Conservation (phyloP, 768 basidiomycete species). For the Termitomyces sp. region DNA sequence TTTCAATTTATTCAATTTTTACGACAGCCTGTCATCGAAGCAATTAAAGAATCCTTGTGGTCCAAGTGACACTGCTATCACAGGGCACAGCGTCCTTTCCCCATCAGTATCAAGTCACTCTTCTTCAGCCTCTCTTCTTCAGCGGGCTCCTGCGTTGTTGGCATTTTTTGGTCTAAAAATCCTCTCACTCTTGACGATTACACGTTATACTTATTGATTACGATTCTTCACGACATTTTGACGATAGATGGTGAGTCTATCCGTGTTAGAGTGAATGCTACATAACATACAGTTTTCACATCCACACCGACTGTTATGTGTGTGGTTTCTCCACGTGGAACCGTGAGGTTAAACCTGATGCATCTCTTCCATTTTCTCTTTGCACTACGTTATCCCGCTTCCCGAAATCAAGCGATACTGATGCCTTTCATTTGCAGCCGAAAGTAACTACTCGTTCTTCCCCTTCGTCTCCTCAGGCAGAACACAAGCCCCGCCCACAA, state of each 20-base stretch:
- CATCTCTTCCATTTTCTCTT: constrained; percentile 23
- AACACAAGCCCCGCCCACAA: constrained; percentile 34
- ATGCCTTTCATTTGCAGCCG: constrained; percentile 32
- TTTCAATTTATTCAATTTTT: not conserved
- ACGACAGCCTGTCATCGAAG: not conserved
- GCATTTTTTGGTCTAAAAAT: not conserved
- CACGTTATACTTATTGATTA: not conserved
- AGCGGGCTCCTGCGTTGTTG: not conserved
- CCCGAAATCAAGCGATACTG: constrained; percentile 34
- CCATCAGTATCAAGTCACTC: not conserved
- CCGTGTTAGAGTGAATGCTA: not conserved
- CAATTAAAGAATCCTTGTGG: not conserved
- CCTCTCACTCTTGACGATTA: not conserved
- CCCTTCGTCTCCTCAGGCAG: constrained; percentile 44
- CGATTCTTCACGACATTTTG: constrained; percentile 4
- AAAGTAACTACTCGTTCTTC: constrained; percentile 40
- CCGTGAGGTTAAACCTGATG: constrained; percentile 17
- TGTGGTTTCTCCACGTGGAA: constrained; percentile 13
- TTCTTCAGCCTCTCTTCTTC: not conserved
- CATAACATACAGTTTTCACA: not conserved
- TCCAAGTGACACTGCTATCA: constrained; percentile 2
- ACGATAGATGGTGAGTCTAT: constrained; percentile 16
- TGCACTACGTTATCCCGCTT: constrained; percentile 44
- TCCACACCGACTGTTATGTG: not conserved
- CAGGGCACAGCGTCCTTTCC: constrained; percentile 3